Percentiles rank a stretch among this genome's conserved stretches.
Conservation (phyloP, 1,139 yeast genomes). For the Taphrina flavorubra region DNA sequence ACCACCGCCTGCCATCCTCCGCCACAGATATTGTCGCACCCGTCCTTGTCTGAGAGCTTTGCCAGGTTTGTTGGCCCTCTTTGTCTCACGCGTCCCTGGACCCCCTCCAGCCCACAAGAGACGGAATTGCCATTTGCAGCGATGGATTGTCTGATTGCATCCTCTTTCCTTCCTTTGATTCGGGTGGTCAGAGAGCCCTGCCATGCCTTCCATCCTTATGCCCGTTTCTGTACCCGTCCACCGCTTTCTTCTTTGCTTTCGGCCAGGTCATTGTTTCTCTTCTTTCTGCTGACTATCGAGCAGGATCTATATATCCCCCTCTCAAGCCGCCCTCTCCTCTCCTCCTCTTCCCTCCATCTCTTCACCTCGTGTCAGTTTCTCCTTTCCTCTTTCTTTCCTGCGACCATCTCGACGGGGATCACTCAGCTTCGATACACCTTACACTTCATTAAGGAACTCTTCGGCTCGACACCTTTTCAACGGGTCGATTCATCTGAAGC, state of each 20-base stretch:
- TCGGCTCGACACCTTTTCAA: background rate
- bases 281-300: background rate
- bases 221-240: no score
- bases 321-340: background rate
- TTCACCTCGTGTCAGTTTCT: background rate
- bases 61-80: no score
- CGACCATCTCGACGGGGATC: no score
- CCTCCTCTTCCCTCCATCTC: background rate
- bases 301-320: conserved; percentile 6
- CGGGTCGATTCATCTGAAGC: no score
- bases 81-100: no score
- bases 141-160: background rate
- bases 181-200: background rate
- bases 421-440: no score
- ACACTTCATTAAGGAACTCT: background rate
- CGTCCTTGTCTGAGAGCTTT: background rate
- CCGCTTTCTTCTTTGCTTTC: no score
- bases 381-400: no score
- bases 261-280: background rate
- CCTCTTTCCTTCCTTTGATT: no score
- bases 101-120: background rate
- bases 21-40: background rate
- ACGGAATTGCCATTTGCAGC: conserved; percentile 13
- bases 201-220: background rate
- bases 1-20: background rate